These are phyloP conservation scores for Euphorbia peplus DNA, from an alignment of 345 rosid genomes.

Conservation along the genomic window DNA sequence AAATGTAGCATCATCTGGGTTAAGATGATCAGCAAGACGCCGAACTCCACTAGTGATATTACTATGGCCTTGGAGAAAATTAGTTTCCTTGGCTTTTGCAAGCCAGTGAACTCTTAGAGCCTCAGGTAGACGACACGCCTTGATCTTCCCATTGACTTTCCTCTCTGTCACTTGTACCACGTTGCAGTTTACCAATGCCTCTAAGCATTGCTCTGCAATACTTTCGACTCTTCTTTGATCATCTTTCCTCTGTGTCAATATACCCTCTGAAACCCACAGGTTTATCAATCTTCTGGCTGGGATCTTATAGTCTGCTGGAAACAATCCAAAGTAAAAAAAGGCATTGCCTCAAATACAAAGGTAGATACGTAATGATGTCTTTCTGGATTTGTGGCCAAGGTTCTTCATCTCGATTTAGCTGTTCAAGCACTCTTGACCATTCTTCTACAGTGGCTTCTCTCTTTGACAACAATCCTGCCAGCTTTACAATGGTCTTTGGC, in stretches of 20 bases:
- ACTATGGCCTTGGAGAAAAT: not conserved
- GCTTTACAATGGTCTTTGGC: not conserved
- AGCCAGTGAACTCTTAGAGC: not conserved
- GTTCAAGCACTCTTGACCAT: conserved; percentile 10
- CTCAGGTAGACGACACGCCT: not conserved
- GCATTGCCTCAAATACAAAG: conserved; percentile 10
- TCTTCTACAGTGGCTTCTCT: conserved; percentile 10
- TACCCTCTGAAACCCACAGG: conserved; percentile 22
- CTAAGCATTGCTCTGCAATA: conserved; percentile 19
- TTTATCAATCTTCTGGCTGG: conserved; percentile 14
- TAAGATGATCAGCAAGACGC: conserved; percentile 7
- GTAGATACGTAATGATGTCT: not conserved
- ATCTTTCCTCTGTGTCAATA: not conserved
- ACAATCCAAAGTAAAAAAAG: conserved; percentile 13
- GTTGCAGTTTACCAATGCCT: conserved; percentile 1
- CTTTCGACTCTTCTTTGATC: conserved; percentile 4
- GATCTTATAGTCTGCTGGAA: not conserved
- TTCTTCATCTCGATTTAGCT: conserved; percentile 1
- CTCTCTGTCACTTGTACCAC: not conserved
- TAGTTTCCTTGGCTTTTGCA: not conserved
- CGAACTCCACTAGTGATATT: not conserved
- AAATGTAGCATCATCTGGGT: not conserved
- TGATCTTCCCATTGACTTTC: conserved; percentile 7
- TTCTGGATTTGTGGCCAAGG: not conserved
- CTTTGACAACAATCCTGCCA: conserved; percentile 16